Conservation (phyloP, 805 yeast species). For the Candida peoriensis region DNA sequence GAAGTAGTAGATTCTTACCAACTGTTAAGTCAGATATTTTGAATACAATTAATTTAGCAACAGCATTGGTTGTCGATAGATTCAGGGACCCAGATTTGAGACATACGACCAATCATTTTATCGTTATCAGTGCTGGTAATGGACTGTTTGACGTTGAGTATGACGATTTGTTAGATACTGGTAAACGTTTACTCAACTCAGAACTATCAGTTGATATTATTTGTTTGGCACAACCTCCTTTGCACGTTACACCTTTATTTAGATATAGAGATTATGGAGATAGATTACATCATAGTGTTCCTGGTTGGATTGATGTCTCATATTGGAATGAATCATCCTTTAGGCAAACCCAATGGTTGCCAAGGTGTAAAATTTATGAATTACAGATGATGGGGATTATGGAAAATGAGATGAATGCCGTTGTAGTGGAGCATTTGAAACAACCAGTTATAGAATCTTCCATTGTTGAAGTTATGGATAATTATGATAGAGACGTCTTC, state of each 20-base stretch:
- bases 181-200: conserved; percentile 65
- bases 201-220: conserved; percentile 88
- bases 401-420: conserved; percentile 78
- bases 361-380: conserved; percentile 90
- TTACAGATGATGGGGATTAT: conserved; percentile 97
- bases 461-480: conserved; percentile 56
- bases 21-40: conserved; percentile 85
- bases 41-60: conserved; percentile 82
- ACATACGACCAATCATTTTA: conserved; percentile 87
- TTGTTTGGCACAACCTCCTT: conserved; percentile 84
- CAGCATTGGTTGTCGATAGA: conserved; percentile 70
- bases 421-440: conserved; percentile 57
- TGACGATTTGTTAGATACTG: conserved; percentile 66
- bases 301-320: conserved; percentile 93
- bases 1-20: conserved; percentile 56
- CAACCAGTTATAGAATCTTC: conserved; percentile 28
- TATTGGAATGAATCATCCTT: conserved; percentile 63
- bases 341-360: conserved; percentile 69
- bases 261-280: conserved; percentile 54
- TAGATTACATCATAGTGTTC: conserved; percentile 67
- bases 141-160: conserved; percentile 92
- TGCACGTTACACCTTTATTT: conserved; percentile 88
- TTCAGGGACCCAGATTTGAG: conserved; percentile 81
- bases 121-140: conserved; percentile 85
- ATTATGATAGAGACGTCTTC: conserved; percentile 61